phyloP scores from a whole-genome alignment of 352 stramenopile genomes.

The Phytopythium delawarense region DNA sequence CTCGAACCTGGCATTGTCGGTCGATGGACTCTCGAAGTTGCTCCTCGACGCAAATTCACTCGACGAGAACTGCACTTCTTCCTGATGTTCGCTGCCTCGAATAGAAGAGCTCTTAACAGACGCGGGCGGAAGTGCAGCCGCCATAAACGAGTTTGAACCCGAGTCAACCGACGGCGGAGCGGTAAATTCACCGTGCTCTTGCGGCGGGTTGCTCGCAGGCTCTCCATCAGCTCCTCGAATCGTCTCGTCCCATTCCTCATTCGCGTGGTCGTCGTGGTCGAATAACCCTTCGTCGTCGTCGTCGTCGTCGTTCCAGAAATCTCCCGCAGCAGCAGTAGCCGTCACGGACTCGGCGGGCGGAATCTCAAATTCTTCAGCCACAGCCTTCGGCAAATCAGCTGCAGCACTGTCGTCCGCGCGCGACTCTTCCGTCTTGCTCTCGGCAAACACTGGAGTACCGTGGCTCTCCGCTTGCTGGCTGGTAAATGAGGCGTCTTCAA shows the following conservation, averaged over 20 bases:
- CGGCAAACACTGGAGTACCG: not conserved
- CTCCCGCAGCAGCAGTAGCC: not conserved
- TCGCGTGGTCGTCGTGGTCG: constrained; percentile 5
- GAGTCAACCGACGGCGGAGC: not conserved
- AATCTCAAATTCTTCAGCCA: constrained; percentile 6
- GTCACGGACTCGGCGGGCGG: not conserved
- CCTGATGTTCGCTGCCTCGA: not conserved
- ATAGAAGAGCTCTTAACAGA: not conserved
- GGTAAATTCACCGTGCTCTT: not conserved
- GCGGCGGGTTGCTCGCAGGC: not conserved
- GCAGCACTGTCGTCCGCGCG: not conserved
- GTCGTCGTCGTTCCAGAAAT: constrained; percentile 9
- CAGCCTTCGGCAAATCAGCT: not conserved
- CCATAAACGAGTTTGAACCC: not conserved
- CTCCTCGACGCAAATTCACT: not conserved
- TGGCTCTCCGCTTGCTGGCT: not conserved
- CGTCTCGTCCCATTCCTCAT: constrained; percentile 7
- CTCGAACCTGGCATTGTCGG: not conserved
- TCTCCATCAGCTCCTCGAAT: not conserved
- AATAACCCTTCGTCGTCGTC: constrained; percentile 6
- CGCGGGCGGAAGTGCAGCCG: not conserved
- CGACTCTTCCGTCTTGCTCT: constrained; percentile 7
- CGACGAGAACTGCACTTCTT: not conserved
- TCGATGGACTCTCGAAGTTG: not conserved
- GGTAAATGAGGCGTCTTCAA: not conserved